Conservation (phyloP, 495 filamentous ascomycete species). For the Aspergillus sparsus region DNA sequence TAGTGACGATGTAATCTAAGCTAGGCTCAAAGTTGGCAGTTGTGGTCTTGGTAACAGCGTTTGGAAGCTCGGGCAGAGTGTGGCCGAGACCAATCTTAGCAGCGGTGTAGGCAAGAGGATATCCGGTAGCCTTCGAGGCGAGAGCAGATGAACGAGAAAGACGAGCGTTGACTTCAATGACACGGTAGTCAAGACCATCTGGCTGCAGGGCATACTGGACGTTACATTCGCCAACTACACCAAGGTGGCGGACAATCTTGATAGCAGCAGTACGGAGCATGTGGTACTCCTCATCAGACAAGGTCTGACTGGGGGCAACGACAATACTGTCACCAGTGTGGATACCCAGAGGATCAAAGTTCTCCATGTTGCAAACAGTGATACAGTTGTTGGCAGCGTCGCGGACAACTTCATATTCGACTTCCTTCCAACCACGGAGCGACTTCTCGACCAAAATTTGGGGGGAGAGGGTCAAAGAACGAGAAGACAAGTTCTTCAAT, state of each 20-base stretch:
- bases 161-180: conserved; percentile 98
- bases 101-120: conserved; percentile 93
- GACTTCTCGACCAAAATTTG: conserved; percentile 99
- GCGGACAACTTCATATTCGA: conserved; percentile 96
- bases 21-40: conserved; percentile 98
- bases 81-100: conserved; percentile 97
- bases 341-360: conserved; percentile 95
- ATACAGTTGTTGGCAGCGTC: conserved; percentile 97
- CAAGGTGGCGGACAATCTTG: conserved; percentile 93
- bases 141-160: conserved; percentile 91
- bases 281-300: conserved; percentile 97
- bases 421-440: conserved; percentile 99
- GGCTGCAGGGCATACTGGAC: conserved; percentile 97
- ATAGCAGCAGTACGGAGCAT: conserved; percentile 97
- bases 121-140: conserved; percentile 95
- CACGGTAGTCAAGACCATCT: conserved; percentile 91
- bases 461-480: conserved; percentile 90
- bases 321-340: conserved; percentile 98
- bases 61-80: conserved; percentile 90
- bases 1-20: conserved; percentile 95
- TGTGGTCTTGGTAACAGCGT: conserved; percentile 96
- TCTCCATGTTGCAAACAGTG: conserved; percentile 99
- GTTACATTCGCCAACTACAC: conserved; percentile 96
- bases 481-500: conserved; percentile 85
- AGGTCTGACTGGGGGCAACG: conserved; percentile 90